A percentile compares a stretch with the other conserved stretches of the same genome.
phyloP scores from a whole-genome alignment of 176 grass and related monocot species.

The Phoenix roebelenii region DNA sequence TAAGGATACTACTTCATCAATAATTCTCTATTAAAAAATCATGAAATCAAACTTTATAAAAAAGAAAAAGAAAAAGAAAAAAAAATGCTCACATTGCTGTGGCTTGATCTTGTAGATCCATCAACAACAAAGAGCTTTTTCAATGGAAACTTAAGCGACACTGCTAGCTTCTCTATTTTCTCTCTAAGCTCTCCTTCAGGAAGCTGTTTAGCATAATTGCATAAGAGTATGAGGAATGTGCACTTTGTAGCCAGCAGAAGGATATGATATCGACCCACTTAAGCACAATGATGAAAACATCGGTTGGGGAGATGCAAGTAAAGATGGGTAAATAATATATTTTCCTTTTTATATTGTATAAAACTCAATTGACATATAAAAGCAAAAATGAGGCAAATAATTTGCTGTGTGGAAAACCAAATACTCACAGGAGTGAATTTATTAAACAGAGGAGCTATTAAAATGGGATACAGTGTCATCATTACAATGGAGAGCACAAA shows the following conservation, averaged over 20 bases:
- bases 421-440: conserved; percentile 94
- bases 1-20: too few relatives aligned
- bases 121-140: conserved; percentile 97
- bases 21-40: too few relatives aligned
- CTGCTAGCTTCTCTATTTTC: conserved; percentile 93
- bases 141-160: conserved; percentile 87
- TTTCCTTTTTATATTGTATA: too few relatives aligned
- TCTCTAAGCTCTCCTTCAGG: conserved; percentile 76
- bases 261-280: too few relatives aligned
- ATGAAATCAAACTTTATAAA: neutral
- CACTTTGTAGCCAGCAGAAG: too few relatives aligned
- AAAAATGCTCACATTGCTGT: conserved; percentile 74
- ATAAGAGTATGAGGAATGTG: too few relatives aligned
- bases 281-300: neutral
- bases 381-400: conserved; percentile 12
- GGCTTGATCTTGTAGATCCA: conserved; percentile 95
- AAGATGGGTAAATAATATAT: too few relatives aligned
- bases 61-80: conserved; percentile 5
- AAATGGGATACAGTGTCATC: conserved; percentile 88
- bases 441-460: conserved; percentile 97
- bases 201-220: conserved; percentile 47
- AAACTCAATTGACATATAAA: neutral
- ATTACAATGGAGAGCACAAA: conserved; percentile 74
- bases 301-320: neutral
- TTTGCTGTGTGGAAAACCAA: conserved; percentile 6